Conservation (phyloP, 2,329 filamentous ascomycete genomes). For the Aspergillus sp. region DNA sequence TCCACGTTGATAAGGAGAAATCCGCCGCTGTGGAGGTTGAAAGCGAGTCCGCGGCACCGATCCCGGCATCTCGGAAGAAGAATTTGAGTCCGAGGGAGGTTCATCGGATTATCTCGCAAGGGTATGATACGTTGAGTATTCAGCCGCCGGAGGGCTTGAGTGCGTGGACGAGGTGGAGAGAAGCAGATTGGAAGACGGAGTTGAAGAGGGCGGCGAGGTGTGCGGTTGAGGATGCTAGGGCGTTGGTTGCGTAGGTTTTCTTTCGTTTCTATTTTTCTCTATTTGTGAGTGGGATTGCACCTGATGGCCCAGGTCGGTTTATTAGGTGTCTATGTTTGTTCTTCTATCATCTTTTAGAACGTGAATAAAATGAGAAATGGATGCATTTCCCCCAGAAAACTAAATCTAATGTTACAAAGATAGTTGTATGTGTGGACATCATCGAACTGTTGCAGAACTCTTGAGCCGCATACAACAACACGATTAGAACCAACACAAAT, state of each 20-base stretch:
- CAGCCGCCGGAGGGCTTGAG: conserved; percentile 81
- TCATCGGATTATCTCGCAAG: conserved; percentile 85
- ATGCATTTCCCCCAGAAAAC: too few relatives aligned
- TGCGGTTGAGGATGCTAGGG: conserved; percentile 64
- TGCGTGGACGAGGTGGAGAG: conserved; percentile 76
- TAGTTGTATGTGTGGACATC: too few relatives aligned
- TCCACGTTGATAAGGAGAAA: conserved; percentile 44
- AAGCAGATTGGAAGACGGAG: conserved; percentile 74
- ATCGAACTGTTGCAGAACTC: too few relatives aligned
- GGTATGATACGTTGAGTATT: conserved; percentile 90
- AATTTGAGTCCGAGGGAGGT: conserved; percentile 78
- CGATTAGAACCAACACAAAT: too few relatives aligned
- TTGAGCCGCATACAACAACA: too few relatives aligned
- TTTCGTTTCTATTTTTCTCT: too few relatives aligned
- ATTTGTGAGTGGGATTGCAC: too few relatives aligned
- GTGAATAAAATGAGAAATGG: too few relatives aligned
- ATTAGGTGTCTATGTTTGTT: too few relatives aligned
- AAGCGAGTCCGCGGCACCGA: conserved; percentile 19
- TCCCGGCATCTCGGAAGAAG: conserved; percentile 44
- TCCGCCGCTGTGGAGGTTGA: conserved; percentile 3
- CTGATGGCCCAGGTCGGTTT: too few relatives aligned
- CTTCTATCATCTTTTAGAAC: too few relatives aligned
- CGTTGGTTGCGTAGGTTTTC: conserved; percentile 30
- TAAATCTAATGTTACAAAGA: too few relatives aligned
- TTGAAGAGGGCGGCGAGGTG: conserved; percentile 81